These are phyloP conservation scores for Apiotrichum sp. DNA, from an alignment of 1,284 basidiomycete genomes.

Conservation along the genomic window DNA sequence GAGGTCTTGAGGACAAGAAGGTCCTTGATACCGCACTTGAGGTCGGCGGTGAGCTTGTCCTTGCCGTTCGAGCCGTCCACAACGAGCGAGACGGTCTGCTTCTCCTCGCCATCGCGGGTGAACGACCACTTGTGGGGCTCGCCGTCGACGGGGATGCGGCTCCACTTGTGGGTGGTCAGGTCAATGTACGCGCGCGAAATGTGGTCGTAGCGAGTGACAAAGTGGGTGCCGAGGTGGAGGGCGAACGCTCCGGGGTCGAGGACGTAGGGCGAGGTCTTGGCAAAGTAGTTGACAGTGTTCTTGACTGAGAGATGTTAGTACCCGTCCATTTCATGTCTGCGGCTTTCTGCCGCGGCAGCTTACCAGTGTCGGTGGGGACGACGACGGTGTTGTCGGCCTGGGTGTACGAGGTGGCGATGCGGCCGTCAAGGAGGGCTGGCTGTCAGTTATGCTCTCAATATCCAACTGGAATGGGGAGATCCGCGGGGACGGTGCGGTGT, in stretches of 20 bases:
- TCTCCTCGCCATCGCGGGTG: conserved; percentile 83
- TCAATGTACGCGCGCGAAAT: conserved; percentile 68
- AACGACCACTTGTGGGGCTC: conserved; percentile 74
- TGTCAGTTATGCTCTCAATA: too few relatives aligned
- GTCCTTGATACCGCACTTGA: conserved; percentile 67
- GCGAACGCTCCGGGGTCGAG: conserved; percentile 79
- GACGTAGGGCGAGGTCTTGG: conserved; percentile 78
- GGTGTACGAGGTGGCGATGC: conserved; percentile 69
- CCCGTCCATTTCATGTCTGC: too few relatives aligned
- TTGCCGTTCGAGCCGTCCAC: conserved; percentile 62
- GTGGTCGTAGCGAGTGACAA: conserved; percentile 77
- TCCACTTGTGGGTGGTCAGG: conserved; percentile 78
- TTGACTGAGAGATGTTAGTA: too few relatives aligned
- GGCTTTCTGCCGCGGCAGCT: conserved; percentile 41
- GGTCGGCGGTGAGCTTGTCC: conserved; percentile 51
- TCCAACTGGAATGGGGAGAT: too few relatives aligned
- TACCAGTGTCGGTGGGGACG: conserved; percentile 81
- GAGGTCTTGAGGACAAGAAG: conserved; percentile 82
- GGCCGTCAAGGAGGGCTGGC: conserved; percentile 66
- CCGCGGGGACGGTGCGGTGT: too few relatives aligned
- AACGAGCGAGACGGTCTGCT: conserved; percentile 61
- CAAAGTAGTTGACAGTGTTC: conserved; percentile 84
- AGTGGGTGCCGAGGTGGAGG: conserved; percentile 74
- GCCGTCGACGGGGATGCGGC: conserved; percentile 58
- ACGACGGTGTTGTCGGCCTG: conserved; percentile 75